A percentile compares a stretch with the other conserved stretches of the same genome.
phyloP scores from a whole-genome alignment of 75 land plant genomes.

The Cupressus sempervirens region DNA sequence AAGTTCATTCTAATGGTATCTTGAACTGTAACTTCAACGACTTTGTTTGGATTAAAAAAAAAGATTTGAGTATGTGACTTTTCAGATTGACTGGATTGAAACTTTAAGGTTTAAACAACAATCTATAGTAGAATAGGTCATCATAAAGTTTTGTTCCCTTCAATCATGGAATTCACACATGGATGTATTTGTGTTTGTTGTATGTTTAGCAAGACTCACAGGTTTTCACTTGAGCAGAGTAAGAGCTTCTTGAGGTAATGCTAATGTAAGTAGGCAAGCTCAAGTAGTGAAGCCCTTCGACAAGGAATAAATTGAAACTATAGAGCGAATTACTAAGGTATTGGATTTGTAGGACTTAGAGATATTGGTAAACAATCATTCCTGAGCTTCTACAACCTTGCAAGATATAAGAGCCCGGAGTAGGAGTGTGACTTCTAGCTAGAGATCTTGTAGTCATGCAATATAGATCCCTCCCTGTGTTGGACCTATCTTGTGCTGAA shows the following conservation, averaged over 20 bases:
- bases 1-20: too few species aligned
- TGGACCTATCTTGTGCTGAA: not conserved
- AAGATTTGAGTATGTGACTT: too few species aligned
- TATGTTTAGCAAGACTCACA: too few species aligned
- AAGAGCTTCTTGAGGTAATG: not conserved
- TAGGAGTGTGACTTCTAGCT: slow-evolving; percentile 28
- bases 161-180: too few species aligned
- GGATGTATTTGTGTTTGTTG: too few species aligned
- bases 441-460: slow-evolving; percentile 34
- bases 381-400: slow-evolving; percentile 5
- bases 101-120: too few species aligned
- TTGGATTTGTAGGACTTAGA: slow-evolving; percentile 14
- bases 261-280: not conserved
- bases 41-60: too few species aligned
- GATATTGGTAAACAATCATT: slow-evolving; percentile 9
- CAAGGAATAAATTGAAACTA: slow-evolving; percentile 20
- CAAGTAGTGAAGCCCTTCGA: slow-evolving; percentile 18
- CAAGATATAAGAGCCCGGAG: slow-evolving; percentile 31
- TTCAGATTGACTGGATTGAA: too few species aligned
- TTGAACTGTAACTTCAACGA: too few species aligned
- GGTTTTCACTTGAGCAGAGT: not conserved
- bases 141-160: too few species aligned
- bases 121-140: too few species aligned
- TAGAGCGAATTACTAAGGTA: slow-evolving; percentile 14
- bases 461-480: slow-evolving; percentile 26